These are phyloP conservation scores for Chamaenerion angustifolium DNA, from an alignment of 345 rosid species.

Conservation along the genomic window DNA sequence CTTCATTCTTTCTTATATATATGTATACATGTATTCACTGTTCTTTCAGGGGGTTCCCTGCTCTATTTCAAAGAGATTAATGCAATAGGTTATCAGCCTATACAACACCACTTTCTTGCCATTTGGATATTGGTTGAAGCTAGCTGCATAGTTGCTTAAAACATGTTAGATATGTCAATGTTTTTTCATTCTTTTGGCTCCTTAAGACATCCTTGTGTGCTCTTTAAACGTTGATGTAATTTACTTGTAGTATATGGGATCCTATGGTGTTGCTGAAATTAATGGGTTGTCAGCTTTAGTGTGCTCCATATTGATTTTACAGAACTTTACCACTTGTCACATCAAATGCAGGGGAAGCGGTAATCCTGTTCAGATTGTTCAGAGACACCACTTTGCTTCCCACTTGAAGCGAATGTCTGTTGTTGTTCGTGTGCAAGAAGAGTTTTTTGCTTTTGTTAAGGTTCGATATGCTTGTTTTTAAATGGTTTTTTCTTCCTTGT, in stretches of 20 bases:
- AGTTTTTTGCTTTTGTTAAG: slow-evolving; percentile 86
- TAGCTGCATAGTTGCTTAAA: too few species aligned
- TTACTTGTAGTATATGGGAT: too few species aligned
- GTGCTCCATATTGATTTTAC: background rate
- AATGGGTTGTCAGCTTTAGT: too few species aligned
- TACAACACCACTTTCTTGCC: too few species aligned
- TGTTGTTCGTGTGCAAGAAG: slow-evolving; percentile 72
- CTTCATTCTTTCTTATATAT: slow-evolving; percentile 3
- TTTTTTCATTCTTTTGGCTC: too few species aligned
- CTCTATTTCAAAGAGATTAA: too few species aligned
- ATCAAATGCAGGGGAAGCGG: slow-evolving; percentile 64
- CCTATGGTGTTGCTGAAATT: too few species aligned
- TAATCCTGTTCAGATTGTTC: slow-evolving; percentile 84
- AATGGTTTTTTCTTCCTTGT: background rate
- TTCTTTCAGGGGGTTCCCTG: background rate
- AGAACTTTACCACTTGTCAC: background rate
- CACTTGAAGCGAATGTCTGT: slow-evolving; percentile 93
- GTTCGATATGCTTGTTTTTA: slow-evolving; percentile 24
- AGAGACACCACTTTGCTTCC: slow-evolving; percentile 97
- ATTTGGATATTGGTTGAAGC: too few species aligned
- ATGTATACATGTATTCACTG: background rate
- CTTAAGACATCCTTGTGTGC: too few species aligned
- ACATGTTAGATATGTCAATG: too few species aligned
- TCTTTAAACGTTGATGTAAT: too few species aligned
- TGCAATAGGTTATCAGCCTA: too few species aligned